phyloP scores from a whole-genome alignment of 2,329 filamentous ascomycete species.

The Onygena corvina region DNA sequence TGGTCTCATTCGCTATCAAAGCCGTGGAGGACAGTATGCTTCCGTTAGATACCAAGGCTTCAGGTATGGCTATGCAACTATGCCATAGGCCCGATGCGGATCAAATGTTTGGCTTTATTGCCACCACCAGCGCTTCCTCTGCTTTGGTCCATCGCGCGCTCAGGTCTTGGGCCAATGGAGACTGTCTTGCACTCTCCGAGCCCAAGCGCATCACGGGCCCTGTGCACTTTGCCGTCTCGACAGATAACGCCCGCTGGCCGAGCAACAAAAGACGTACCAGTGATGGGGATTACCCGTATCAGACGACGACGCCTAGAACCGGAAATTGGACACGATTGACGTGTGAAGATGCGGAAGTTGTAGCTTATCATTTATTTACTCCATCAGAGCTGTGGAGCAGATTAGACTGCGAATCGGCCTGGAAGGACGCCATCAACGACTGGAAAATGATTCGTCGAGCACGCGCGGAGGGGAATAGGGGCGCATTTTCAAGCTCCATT shows the following conservation, averaged over 20 bases:
- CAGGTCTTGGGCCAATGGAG: slow-evolving; percentile 5
- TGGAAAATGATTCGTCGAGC: too few species aligned
- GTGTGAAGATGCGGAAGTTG: too few species aligned
- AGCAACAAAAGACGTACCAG: too few species aligned
- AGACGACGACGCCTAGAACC: background rate
- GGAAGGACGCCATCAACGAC: too few species aligned
- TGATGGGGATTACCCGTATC: too few species aligned
- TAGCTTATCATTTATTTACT: too few species aligned
- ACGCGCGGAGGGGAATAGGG: too few species aligned
- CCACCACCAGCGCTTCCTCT: background rate
- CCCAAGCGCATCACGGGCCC: background rate
- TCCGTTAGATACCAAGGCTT: background rate
- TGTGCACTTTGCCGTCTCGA: background rate
- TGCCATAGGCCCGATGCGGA: background rate
- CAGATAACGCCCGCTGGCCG: background rate
- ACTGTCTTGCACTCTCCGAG: background rate
- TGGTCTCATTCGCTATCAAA: background rate
- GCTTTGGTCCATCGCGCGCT: background rate
- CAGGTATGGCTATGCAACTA: slow-evolving; percentile 4
- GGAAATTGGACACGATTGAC: too few species aligned
- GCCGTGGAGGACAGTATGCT: background rate
- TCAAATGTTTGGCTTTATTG: slow-evolving; percentile 6
- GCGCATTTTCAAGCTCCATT: too few species aligned
- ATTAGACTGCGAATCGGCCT: too few species aligned
- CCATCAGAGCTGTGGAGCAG: too few species aligned